These are phyloP conservation scores for Didymella sp. DNA, from an alignment of 2,329 filamentous ascomycete genomes.

Conservation along the genomic window DNA sequence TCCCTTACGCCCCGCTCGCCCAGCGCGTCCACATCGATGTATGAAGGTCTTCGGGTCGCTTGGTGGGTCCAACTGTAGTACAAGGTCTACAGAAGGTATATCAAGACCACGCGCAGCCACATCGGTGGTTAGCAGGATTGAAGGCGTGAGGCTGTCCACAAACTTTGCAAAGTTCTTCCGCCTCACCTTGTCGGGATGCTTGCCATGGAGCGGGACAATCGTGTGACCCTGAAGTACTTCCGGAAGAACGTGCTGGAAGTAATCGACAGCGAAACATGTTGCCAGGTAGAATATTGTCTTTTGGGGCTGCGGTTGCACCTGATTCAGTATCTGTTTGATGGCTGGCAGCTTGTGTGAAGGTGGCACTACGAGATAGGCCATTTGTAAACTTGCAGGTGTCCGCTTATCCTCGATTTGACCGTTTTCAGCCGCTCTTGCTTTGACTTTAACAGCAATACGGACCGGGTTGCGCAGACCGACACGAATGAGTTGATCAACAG, in stretches of 20 bases:
- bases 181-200: conserved; percentile 85
- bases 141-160: conserved; percentile 73
- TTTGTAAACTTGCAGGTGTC: conserved; percentile 90
- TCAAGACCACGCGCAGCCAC: conserved; percentile 89
- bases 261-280: conserved; percentile 93
- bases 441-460: conserved; percentile 92
- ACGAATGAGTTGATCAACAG: conserved; percentile 88
- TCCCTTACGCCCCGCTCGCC: conserved; percentile 72
- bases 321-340: conserved; percentile 72
- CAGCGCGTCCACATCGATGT: conserved; percentile 69
- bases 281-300: conserved; percentile 92
- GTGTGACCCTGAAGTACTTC: conserved; percentile 72
- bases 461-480: conserved; percentile 93
- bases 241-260: conserved; percentile 83
- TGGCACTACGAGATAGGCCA: conserved; percentile 80
- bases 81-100: conserved; percentile 88
- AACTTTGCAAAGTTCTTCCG: conserved; percentile 88
- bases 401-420: conserved; percentile 79
- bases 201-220: conserved; percentile 86
- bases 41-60: conserved; percentile 87
- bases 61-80: conserved; percentile 84
- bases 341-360: conserved; percentile 82
- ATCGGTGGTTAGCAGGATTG: conserved; percentile 89
- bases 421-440: conserved; percentile 53
- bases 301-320: conserved; percentile 75